Base-by-base conservation (phyloP, 2,329 filamentous ascomycete genomes). In the Colletotrichum coccodes region DNA sequence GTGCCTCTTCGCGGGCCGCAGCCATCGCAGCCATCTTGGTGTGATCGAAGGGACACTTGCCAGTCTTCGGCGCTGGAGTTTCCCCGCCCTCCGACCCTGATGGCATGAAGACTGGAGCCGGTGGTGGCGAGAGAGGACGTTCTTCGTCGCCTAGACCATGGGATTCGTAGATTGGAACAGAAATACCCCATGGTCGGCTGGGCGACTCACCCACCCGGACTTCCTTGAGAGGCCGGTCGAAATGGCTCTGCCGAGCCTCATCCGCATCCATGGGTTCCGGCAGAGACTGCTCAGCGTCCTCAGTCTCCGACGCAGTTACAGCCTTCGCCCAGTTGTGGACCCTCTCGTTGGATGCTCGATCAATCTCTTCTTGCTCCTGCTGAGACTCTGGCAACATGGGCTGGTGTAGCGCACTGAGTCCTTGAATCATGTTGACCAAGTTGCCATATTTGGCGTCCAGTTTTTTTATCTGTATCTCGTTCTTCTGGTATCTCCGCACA, bases 361-460 rank as follows among this genome's bases (percentile, higher is more conserved):
- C 86, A 30, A 82, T 80, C 49, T 83, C 81, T 71, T 78, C 79
- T 69, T 74, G 82, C 71, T 86, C 83, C 71, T 87, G 86, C 56
- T 86, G 84, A 6, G 84, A 82, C 44, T 87, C 84, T 1, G 93
- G 93, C 32, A 98, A 84, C 89, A 96, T 94, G 6, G 93, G 91
- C 77, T 96, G 92, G 77, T 98, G 95, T 74, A 97, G 94, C 72
- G 91, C 89, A 56, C 94, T 93, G 44, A 98, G 84, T 9, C 94
- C 94, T 78, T 96, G 92, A 70, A 98, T 97, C 95, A 98, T 98
- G 81, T 90, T 97, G 73, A 94, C 94, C 49, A 98, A 84, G 77
- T 92, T 95, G 72, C 94, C 94, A 78, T 98, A 98, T 79, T 98
- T 98, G 71, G 94, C 94, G 78, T 98, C 95, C 63, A 98, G 85